Conservation (phyloP, 192 early-diverging fungal species). For the Coemansia furcata region DNA sequence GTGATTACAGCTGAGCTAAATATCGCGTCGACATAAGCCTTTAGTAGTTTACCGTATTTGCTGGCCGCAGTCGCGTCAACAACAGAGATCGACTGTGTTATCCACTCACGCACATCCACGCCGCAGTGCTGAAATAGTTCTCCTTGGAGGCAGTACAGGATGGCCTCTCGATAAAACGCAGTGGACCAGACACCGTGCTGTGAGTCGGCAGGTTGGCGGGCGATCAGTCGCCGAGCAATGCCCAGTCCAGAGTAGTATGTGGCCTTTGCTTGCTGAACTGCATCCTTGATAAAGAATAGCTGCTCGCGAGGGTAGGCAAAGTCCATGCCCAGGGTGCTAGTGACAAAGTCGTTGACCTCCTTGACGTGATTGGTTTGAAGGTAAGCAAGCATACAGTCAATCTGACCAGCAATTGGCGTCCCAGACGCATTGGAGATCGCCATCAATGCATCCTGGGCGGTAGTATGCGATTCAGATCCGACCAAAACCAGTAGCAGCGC, state of each 20-base stretch:
- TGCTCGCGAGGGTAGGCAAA: slow-evolving; percentile 45
- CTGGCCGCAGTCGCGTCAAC: slow-evolving; percentile 14
- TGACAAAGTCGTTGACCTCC: slow-evolving; percentile 19
- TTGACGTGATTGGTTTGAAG: slow-evolving; percentile 27
- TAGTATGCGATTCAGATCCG: slow-evolving; percentile 21
- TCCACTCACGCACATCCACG: slow-evolving; percentile 47
- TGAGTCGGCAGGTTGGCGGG: background rate
- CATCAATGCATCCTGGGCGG: slow-evolving; percentile 10
- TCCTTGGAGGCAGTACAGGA: slow-evolving; percentile 27
- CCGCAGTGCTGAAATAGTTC: slow-evolving; percentile 40
- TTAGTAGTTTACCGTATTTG: slow-evolving; percentile 22
- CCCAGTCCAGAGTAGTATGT: slow-evolving; percentile 10
- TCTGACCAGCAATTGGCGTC: background rate
- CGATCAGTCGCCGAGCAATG: slow-evolving; percentile 25
- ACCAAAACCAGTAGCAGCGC: slow-evolving; percentile 30
- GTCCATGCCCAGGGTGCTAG: slow-evolving; percentile 25
- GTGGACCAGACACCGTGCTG: background rate
- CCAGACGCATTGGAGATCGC: slow-evolving; percentile 5
- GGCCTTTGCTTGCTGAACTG: slow-evolving; percentile 7
- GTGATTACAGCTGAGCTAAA: slow-evolving; percentile 38
- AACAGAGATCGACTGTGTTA: slow-evolving; percentile 13
- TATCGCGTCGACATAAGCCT: slow-evolving; percentile 36
- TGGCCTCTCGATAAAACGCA: slow-evolving; percentile 16
- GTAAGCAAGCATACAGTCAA: slow-evolving; percentile 33
- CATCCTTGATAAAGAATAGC: slow-evolving; percentile 39